Conservation (phyloP, 1,139 yeast species). For the Barnettozyma hawaiiensis region DNA sequence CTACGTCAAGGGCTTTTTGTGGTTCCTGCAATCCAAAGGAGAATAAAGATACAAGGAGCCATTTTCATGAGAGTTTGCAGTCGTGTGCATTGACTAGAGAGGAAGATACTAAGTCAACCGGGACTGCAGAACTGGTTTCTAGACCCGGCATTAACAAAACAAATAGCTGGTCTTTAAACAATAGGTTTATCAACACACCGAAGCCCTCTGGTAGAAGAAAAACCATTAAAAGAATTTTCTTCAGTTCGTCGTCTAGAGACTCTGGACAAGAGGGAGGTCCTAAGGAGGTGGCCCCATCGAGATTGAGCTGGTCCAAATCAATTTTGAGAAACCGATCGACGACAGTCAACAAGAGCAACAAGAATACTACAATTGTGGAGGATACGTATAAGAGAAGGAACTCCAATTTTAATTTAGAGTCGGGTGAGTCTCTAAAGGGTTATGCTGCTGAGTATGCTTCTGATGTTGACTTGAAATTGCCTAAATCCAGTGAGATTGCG, state of each 20-base stretch:
- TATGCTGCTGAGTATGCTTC: conserved; percentile 13
- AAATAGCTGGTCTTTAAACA: conserved; percentile 10
- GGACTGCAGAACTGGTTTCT: neutral
- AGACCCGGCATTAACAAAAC: neutral
- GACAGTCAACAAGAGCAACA: neutral
- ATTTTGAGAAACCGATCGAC: conserved; percentile 8
- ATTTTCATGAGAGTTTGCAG: conserved; percentile 1
- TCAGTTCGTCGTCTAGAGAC: conserved; percentile 10
- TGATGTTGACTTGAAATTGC: conserved; percentile 7
- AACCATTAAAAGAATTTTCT: conserved; percentile 9
- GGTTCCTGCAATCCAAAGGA: neutral
- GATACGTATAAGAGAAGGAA: neutral
- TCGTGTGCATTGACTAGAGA: neutral
- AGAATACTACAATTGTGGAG: neutral
- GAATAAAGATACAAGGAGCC: neutral
- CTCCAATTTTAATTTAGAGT: conserved; percentile 11
- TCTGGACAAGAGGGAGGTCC: conserved; percentile 1
- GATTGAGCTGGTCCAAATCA: conserved; percentile 11
- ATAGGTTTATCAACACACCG: conserved; percentile 7
- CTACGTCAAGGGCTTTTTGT: neutral
- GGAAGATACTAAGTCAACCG: neutral
- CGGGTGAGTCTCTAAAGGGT: conserved; percentile 11
- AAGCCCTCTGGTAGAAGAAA: conserved; percentile 2
- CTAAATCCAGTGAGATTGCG: conserved; percentile 5
- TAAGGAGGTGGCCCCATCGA: neutral